Conservation (phyloP, 2,329 filamentous ascomycete genomes). For the Ceratocystis ficicola region DNA sequence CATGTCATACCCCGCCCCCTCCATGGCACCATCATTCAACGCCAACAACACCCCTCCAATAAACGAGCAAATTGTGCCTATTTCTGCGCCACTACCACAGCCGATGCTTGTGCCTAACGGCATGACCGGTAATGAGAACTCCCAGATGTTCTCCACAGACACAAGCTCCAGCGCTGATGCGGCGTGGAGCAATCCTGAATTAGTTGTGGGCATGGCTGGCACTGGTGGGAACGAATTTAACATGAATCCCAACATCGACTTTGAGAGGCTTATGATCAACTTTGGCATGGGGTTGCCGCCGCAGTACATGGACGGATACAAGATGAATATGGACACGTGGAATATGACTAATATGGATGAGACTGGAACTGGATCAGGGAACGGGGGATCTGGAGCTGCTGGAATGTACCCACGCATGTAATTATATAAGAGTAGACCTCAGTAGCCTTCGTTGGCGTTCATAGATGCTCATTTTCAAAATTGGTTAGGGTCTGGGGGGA, state of each 20-base stretch:
- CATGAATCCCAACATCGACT: constrained; percentile 21
- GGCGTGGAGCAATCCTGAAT: background rate
- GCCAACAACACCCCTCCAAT: background rate
- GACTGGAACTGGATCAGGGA: background rate
- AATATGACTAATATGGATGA: constrained; percentile 13
- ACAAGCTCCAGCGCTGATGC: background rate
- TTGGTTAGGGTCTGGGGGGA: background rate
- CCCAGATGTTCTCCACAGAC: background rate
- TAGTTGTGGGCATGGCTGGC: background rate
- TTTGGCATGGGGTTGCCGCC: constrained; percentile 22
- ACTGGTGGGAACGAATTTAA: background rate
- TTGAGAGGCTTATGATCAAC: constrained; percentile 22
- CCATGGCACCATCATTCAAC: background rate
- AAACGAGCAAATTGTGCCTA: background rate
- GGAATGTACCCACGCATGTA: background rate
- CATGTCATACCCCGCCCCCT: background rate
- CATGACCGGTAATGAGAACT: background rate
- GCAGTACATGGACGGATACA: constrained; percentile 19
- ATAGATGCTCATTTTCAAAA: background rate
- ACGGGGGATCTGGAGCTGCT: background rate
- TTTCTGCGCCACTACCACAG: background rate
- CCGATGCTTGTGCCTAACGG: background rate
- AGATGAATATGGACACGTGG: constrained; percentile 10
- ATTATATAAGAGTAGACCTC: background rate
- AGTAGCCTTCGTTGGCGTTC: background rate